phyloP scores from a whole-genome alignment of 345 rosid species.

The Schrenkiella parvula region DNA sequence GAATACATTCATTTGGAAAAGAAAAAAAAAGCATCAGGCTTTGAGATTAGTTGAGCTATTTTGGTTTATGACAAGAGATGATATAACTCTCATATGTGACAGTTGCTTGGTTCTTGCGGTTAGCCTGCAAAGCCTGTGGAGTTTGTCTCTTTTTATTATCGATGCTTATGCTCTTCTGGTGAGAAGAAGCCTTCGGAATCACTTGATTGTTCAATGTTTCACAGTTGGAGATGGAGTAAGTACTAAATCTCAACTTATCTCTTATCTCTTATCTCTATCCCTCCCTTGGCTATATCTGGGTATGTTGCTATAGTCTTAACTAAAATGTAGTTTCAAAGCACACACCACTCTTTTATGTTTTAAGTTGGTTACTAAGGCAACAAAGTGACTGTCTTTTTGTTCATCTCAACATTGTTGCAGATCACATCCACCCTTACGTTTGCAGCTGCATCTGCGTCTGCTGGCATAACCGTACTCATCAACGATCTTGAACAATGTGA shows the following conservation, averaged over 20 bases:
- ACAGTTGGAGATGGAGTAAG: slow-evolving; percentile 85
- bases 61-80: not conserved
- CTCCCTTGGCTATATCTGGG: not conserved
- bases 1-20: too few relatives aligned
- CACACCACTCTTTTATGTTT: not conserved
- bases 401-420: slow-evolving; percentile 36
- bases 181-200: slow-evolving; percentile 58
- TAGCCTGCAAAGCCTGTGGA: slow-evolving; percentile 73
- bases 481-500: slow-evolving; percentile 50
- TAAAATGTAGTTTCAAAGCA: not conserved
- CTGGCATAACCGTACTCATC: slow-evolving; percentile 68
- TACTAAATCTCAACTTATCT: not conserved
- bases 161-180: slow-evolving; percentile 69
- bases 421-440: slow-evolving; percentile 65
- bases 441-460: slow-evolving; percentile 78
- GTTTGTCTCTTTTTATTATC: slow-evolving; percentile 54
- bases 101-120: slow-evolving; percentile 72
- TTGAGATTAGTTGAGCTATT: not conserved
- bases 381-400: not conserved
- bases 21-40: not conserved
- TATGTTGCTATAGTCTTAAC: not conserved
- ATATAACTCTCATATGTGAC: slow-evolving; percentile 30
- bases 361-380: not conserved
- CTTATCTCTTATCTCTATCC: not conserved
- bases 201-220: slow-evolving; percentile 41